Percentiles rank a stretch among this genome's conserved stretches.
Evolutionary conservation across 2,329 filamentous ascomycete species (phyloP).

Genomic region (Aspergillus sojae): DNA sequence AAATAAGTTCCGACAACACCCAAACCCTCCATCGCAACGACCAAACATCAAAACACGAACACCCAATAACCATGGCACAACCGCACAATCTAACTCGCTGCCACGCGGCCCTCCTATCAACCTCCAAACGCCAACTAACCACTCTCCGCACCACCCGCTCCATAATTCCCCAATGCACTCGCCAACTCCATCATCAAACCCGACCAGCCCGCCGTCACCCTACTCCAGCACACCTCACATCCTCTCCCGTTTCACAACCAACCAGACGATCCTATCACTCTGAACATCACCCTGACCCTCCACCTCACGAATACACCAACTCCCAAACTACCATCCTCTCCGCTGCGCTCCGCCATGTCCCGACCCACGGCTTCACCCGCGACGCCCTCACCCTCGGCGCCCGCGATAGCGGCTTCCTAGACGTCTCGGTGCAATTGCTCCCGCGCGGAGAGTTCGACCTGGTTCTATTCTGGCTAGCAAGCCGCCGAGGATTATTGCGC

Average conservation of each 20-base stretch:
- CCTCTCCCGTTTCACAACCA: slow-evolving; percentile 5
- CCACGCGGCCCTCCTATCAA: background rate
- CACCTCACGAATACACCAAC: slow-evolving; percentile 62
- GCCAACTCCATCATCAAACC: background rate
- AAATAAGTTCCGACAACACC: background rate
- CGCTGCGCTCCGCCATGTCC: slow-evolving; percentile 77
- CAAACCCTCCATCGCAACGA: background rate
- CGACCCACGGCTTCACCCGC: slow-evolving; percentile 77
- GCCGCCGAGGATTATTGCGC: slow-evolving; percentile 41
- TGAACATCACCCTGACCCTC: slow-evolving; percentile 64
- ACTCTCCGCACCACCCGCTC: background rate
- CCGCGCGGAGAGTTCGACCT: slow-evolving; percentile 79
- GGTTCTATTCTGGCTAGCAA: slow-evolving; percentile 56
- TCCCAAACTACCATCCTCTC: slow-evolving; percentile 75
- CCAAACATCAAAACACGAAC: background rate
- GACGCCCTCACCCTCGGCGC: slow-evolving; percentile 75
- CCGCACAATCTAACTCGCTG: background rate
- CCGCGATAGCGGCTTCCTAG: slow-evolving; percentile 80
- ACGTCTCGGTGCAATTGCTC: slow-evolving; percentile 82
- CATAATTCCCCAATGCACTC: background rate
- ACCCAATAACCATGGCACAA: background rate
- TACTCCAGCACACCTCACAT: background rate
- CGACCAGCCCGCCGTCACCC: background rate
- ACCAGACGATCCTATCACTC: slow-evolving; percentile 66
- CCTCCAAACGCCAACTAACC: background rate